phyloP scores from a whole-genome alignment of 164 flowering plant genomes.

The Houttuynia cordata region DNA sequence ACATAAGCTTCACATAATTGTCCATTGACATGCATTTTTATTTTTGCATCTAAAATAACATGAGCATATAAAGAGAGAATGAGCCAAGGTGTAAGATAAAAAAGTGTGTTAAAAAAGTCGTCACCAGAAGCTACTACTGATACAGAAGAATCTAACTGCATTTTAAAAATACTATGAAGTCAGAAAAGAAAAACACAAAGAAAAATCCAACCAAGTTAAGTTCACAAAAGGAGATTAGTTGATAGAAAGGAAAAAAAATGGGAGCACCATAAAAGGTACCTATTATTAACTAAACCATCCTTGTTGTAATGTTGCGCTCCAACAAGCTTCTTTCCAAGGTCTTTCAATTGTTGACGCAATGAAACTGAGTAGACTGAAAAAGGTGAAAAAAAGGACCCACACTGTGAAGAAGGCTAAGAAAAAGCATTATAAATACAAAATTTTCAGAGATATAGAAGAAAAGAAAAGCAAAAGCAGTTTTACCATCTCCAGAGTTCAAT shows the following conservation, averaged over 20 bases:
- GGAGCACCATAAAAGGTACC: constrained; percentile 27
- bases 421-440: background rate
- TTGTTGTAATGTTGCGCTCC: constrained; percentile 95
- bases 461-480: constrained; percentile 1
- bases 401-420: background rate
- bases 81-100: no score
- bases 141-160: no score
- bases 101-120: no score
- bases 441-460: background rate
- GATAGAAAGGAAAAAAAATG: background rate
- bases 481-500: constrained; percentile 90
- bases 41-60: constrained; percentile 18
- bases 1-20: background rate
- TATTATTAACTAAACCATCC: constrained; percentile 80
- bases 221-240: no score
- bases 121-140: no score
- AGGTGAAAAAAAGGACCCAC: constrained; percentile 2
- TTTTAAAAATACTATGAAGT: background rate
- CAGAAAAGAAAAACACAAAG: background rate
- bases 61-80: no score
- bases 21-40: background rate
- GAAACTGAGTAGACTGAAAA: constrained; percentile 78
- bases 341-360: constrained; percentile 87
- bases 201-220: background rate
- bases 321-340: constrained; percentile 86